A percentile compares a stretch with the other conserved stretches of the same genome.
These are phyloP conservation scores for Solanum virginianum DNA, from an alignment of 257 asterid genomes.

Conservation along the genomic window DNA sequence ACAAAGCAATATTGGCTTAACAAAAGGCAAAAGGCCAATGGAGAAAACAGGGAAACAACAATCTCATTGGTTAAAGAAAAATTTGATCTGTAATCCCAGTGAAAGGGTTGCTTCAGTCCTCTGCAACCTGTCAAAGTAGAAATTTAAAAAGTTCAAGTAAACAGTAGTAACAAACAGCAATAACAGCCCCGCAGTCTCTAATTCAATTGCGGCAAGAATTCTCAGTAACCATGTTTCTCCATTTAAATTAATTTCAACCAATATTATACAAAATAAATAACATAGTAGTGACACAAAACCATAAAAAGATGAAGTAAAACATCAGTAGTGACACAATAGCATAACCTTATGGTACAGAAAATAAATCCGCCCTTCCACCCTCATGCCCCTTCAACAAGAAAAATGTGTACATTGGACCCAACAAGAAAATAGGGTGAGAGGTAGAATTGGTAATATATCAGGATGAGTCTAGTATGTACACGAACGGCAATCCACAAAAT, in stretches of 20 bases:
- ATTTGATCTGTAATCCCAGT: background rate
- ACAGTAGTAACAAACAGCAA: background rate
- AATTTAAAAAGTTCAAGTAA: background rate
- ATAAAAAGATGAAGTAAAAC: background rate
- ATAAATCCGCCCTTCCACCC: background rate
- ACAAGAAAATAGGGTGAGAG: background rate
- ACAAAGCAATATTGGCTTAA: background rate
- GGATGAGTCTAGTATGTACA: background rate
- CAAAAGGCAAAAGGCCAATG: background rate
- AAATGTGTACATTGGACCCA: background rate
- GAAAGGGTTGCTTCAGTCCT: conserved; percentile 13
- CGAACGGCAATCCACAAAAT: background rate
- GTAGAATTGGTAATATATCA: background rate
- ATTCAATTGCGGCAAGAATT: background rate
- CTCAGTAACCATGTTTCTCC: background rate
- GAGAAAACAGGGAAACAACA: background rate
- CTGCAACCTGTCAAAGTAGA: conserved; percentile 24
- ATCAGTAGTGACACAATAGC: background rate
- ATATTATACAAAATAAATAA: background rate
- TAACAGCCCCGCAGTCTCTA: too few species aligned
- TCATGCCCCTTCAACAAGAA: background rate
- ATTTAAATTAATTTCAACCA: background rate
- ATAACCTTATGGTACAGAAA: background rate
- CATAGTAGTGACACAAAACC: background rate
- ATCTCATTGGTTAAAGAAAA: background rate